Percentiles rank a stretch among this genome's conserved stretches.
phyloP scores from a whole-genome alignment of 208 protist species.

The Angomonas ambiguus region DNA sequence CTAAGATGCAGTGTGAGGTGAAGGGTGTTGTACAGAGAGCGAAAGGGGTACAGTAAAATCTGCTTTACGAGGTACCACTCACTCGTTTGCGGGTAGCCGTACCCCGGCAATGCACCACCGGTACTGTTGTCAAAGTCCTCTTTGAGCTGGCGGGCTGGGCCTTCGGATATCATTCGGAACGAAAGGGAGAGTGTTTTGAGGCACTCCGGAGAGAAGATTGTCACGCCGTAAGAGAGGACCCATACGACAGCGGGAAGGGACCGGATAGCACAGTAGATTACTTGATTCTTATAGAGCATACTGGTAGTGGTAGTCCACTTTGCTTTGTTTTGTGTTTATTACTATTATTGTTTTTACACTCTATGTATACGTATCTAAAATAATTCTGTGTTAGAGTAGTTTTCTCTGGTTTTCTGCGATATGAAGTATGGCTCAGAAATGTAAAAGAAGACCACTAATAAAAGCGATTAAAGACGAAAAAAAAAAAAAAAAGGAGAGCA shows the following conservation, averaged over 20 bases:
- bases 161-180: background rate
- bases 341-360: too few relatives aligned
- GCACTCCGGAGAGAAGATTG: background rate
- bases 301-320: too few relatives aligned
- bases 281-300: background rate
- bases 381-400: too few relatives aligned
- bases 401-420: too few relatives aligned
- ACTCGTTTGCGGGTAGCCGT: background rate
- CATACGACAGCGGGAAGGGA: background rate
- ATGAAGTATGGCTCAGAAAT: too few relatives aligned
- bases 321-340: too few relatives aligned
- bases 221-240: background rate
- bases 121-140: background rate
- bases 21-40: background rate
- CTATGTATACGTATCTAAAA: too few relatives aligned
- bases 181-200: background rate
- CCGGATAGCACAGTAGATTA: background rate
- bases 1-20: background rate
- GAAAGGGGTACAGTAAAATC: background rate
- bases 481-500: too few relatives aligned
- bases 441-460: too few relatives aligned
- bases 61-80: background rate
- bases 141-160: background rate
- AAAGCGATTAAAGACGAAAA: constrained; percentile 4
- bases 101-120: background rate